phyloP scores from a whole-genome alignment of 176 grass and related monocot species.

The Puccinellia tenuiflora region DNA sequence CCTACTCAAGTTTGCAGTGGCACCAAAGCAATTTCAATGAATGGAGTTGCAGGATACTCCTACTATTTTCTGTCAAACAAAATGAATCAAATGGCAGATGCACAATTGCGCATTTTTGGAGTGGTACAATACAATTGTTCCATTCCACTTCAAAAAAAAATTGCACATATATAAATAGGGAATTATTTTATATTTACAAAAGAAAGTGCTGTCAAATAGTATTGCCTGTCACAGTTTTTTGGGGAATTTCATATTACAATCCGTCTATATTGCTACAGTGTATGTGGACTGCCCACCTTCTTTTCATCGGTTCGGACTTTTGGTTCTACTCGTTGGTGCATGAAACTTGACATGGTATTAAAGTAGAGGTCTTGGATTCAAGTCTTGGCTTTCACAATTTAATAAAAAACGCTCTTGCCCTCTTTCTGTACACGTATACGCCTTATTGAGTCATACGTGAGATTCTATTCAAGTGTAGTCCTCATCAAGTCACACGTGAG shows the following conservation, averaged over 20 bases:
- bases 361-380: too few relatives aligned
- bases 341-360: too few relatives aligned
- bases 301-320: too few relatives aligned
- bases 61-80: neutral
- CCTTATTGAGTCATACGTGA: too few relatives aligned
- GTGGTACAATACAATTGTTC: neutral
- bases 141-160: neutral
- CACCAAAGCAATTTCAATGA: neutral
- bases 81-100: neutral
- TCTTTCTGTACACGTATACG: too few relatives aligned
- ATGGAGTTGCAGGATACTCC: neutral
- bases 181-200: neutral
- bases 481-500: too few relatives aligned
- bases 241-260: neutral
- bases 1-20: neutral
- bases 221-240: neutral
- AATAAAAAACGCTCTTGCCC: too few relatives aligned
- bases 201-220: neutral
- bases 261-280: too few relatives aligned
- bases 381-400: too few relatives aligned
- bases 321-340: too few relatives aligned
- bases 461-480: too few relatives aligned
- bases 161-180: neutral
- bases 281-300: too few relatives aligned
- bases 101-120: neutral